Percentiles rank a stretch among this genome's conserved stretches.
These are phyloP conservation scores for Didymella sp. DNA, from an alignment of 2,329 filamentous ascomycete genomes.

Conservation along the genomic window DNA sequence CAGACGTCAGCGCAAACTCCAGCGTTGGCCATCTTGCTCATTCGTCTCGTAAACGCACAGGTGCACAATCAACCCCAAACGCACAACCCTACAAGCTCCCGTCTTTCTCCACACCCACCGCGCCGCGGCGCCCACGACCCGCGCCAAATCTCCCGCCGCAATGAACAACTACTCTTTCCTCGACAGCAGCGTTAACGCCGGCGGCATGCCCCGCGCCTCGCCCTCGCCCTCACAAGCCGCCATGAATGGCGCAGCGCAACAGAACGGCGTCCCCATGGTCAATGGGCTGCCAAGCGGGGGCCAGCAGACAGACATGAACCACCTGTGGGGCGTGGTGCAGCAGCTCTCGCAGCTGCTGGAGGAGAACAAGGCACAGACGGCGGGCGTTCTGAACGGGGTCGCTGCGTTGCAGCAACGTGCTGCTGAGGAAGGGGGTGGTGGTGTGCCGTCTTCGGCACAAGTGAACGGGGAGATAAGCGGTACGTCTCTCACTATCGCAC, in stretches of 20 bases:
- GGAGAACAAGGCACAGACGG: constrained; percentile 50
- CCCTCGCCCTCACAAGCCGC: constrained; percentile 38
- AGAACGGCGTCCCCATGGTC: constrained; percentile 49
- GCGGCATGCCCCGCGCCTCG: constrained; percentile 40
- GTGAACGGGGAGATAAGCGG: constrained; percentile 48
- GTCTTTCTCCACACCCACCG: constrained; percentile 17
- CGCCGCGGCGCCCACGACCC: constrained; percentile 18
- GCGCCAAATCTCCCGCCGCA: constrained; percentile 8
- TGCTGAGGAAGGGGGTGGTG: constrained; percentile 45
- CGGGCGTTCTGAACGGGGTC: constrained; percentile 49
- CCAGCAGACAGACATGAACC: constrained; percentile 54
- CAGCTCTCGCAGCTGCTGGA: constrained; percentile 50
- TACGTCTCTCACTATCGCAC: constrained; percentile 25
- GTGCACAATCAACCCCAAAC: background rate
- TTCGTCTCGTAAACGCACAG: background rate
- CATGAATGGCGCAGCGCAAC: constrained; percentile 36
- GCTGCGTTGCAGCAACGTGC: constrained; percentile 48
- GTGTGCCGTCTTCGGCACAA: constrained; percentile 25
- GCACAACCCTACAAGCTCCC: constrained; percentile 15
- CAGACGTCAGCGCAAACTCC: background rate
- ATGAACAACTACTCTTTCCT: constrained; percentile 52
- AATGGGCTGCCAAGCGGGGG: constrained; percentile 50
- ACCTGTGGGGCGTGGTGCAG: constrained; percentile 52
- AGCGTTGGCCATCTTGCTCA: background rate
- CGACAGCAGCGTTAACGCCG: constrained; percentile 32